Base-by-base conservation (phyloP, 495 filamentous ascomycete genomes). In the Talaromyces adpressus region DNA sequence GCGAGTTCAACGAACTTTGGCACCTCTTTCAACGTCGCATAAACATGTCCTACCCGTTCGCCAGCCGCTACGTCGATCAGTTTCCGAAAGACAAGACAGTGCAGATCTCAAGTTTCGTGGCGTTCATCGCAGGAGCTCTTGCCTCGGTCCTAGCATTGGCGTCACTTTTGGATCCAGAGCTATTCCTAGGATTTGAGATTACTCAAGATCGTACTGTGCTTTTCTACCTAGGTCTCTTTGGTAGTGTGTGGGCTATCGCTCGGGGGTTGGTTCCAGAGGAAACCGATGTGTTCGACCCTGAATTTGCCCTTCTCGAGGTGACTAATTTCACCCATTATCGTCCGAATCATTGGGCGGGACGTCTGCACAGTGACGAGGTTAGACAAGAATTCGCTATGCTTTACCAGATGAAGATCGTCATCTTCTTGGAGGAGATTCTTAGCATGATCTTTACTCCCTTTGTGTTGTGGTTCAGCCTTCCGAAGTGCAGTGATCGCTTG, bases 1-100 rank as follows among this genome's bases (percentile, higher is more conserved):
- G 94, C 57, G 93, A 98, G 72, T 98, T 98, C 81, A 98, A 98
- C 68, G 94, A 98, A 72, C 84, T 98, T 1, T 87, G 87, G 66
- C 94, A 98, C 77, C 78, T 98, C 1, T 98, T 97, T 68, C 83
- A 91, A 65, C 89, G 91, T 62, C 86, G 94, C 12, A 81, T 90
- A 61, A 91, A 96, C 67, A 94, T 97, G 90, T 97, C 95, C 6
- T 91, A 93, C 68, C 93, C 93, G 0, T 97, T 89, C 70, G 94
- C 94, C 2, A 90, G 87, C 56, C 88, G 89, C 41, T 98, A 98
- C 69, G 83, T 98, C 30, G 91, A 97, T 58, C 94, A 97, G 63
- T 98, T 98, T 63, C 94, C 94, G 3, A 98, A 97, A 75, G 88
- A 91, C 71, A 97, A 97, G 74, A 92, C 88, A 0, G 85, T 91